Evolutionary conservation across 2,329 filamentous ascomycete species (phyloP), one percentile per base, ranked within the genome.

Genomic region (Ophiostoma triangulosporum): DNA sequence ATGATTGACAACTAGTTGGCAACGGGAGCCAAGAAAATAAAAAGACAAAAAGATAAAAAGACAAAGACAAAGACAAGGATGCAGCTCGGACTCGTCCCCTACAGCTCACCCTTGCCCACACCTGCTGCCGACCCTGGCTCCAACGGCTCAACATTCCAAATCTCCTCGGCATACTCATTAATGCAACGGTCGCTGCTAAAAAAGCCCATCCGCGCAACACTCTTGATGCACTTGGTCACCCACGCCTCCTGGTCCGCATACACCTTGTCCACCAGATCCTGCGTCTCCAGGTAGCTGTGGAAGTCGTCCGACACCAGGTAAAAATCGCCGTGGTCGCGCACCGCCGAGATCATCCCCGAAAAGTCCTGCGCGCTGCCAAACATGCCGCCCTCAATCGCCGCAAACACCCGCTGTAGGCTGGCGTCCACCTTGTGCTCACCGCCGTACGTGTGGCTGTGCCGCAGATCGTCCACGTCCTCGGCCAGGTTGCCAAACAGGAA

Each of bases 261-360:
- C 50, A 88, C 84, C 70, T 91, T 84, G 64, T 98, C 93, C 31
- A 98, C 90, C 53, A 96, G 76, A 55, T 81, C 77, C 59, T 98
- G 93, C 7, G 93, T 95, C 69, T 91, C 81, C 62, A 95, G 74
- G 72, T 98, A 98, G 65, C 85, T 91, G 70, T 88, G 82, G 77
- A 98, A 98, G 69, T 98, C 93, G 64, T 98, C 93, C 36, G 88
- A 95, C 48, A 97, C 90, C 29, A 98, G 80, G 69, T 98, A 98
- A 74, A 94, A 97, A 68, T 98, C 93, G 36, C 93, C 90, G 60
- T 97, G 93, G 57, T 95, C 86, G 58, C 85, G 81, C 59, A 98
- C 90, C 9, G 88, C 86, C 59, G 84, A 80, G 60, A 95, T 78
- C 59, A 98, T 76, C 29, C 87, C 86, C n/a, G 78, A 75, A 69